Evolutionary conservation across 139 green algal species (phyloP).

Genomic region (Haematococcus sp.): DNA sequence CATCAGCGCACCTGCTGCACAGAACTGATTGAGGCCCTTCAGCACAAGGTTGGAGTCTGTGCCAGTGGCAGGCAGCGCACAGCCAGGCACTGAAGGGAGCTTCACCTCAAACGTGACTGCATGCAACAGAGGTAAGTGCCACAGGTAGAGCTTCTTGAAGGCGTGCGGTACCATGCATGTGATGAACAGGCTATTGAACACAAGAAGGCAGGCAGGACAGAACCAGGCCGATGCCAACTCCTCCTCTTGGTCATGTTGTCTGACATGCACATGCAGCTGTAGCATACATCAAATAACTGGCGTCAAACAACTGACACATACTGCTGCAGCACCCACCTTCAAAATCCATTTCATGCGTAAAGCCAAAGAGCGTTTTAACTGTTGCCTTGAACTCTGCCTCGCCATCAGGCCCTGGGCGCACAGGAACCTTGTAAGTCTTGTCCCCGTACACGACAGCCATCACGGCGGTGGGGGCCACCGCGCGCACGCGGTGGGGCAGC

Average conservation of each 20-base stretch:
- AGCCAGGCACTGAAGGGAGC: neutral
- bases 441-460: neutral
- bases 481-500: neutral
- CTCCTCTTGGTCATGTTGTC: too few relatives aligned
- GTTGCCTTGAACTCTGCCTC: constrained; percentile 12
- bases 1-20: neutral
- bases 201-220: too few relatives aligned
- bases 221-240: too few relatives aligned
- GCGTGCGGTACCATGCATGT: too few relatives aligned
- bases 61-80: neutral
- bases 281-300: too few relatives aligned
- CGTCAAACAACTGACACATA: too few relatives aligned
- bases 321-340: too few relatives aligned
- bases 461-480: neutral
- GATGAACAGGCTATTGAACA: too few relatives aligned
- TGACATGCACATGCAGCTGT: too few relatives aligned
- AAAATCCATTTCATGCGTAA: constrained; percentile 5
- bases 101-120: constrained; percentile 2
- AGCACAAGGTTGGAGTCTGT: constrained; percentile 1
- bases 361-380: constrained; percentile 8
- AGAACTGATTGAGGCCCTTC: neutral
- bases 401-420: constrained; percentile 18
- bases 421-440: constrained; percentile 10
- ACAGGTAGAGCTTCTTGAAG: too few relatives aligned
- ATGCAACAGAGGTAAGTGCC: too few relatives aligned